Percentiles rank a stretch among this genome's conserved stretches.
These are phyloP conservation scores for Neotropicomus parvogracilis DNA, from an alignment of 1,284 basidiomycete species.

Conservation along the genomic window DNA sequence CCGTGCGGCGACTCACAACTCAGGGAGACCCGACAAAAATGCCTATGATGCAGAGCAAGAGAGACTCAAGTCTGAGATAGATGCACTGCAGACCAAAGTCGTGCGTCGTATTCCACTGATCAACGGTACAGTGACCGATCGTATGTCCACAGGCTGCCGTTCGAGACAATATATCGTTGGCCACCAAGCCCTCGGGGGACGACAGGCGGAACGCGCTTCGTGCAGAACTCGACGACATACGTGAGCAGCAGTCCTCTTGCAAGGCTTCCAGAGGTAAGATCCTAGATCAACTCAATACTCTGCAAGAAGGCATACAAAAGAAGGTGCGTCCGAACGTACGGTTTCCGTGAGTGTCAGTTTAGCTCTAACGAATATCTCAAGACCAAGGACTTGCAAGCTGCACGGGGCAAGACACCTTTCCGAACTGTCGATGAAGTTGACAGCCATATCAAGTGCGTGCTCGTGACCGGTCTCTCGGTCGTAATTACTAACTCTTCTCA, in stretches of 20 bases:
- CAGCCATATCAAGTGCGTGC: slow-evolving; percentile 71
- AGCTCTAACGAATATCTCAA: slow-evolving; percentile 32
- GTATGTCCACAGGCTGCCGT: slow-evolving; percentile 58
- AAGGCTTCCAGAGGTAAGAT: slow-evolving; percentile 78
- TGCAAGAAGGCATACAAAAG: slow-evolving; percentile 80
- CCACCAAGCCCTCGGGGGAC: slow-evolving; percentile 59
- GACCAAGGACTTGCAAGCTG: slow-evolving; percentile 87
- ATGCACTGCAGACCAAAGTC: slow-evolving; percentile 72
- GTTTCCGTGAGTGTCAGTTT: background rate
- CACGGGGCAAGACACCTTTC: slow-evolving; percentile 80
- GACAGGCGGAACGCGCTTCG: slow-evolving; percentile 75
- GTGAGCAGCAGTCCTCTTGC: slow-evolving; percentile 75
- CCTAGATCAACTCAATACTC: slow-evolving; percentile 76
- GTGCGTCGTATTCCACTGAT: slow-evolving; percentile 47
- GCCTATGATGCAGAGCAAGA: slow-evolving; percentile 82
- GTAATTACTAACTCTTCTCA: slow-evolving; percentile 5
- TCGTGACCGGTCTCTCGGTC: background rate
- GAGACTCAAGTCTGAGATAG: slow-evolving; percentile 79
- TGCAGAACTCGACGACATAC: slow-evolving; percentile 79
- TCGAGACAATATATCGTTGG: slow-evolving; percentile 73
- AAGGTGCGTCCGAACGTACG: slow-evolving; percentile 55
- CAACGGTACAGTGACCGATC: background rate
- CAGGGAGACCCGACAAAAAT: slow-evolving; percentile 77
- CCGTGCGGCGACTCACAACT: slow-evolving; percentile 34
- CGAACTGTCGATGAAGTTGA: slow-evolving; percentile 90